Conservation (phyloP, 1,284 basidiomycete species). For the Marasmius oreades region DNA sequence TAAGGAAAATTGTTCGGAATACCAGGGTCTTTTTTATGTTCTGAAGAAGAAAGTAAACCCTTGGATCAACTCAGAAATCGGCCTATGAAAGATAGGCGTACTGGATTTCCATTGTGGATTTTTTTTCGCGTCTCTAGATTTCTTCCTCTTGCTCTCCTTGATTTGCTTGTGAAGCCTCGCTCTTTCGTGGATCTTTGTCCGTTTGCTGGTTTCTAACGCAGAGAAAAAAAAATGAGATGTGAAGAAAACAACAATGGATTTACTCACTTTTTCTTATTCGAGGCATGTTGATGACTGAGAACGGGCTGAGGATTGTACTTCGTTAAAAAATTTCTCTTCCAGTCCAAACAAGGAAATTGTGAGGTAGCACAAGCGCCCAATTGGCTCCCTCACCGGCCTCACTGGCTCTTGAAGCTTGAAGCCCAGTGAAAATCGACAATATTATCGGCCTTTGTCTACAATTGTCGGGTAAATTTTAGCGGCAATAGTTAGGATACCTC, state of each 20-base stretch:
- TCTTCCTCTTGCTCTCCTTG: constrained; percentile 76
- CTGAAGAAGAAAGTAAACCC: constrained; percentile 24
- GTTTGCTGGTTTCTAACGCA: constrained; percentile 84
- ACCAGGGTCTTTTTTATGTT: constrained; percentile 86
- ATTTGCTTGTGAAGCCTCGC: constrained; percentile 80
- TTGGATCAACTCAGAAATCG: constrained; percentile 3
- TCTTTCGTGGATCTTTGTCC: constrained; percentile 71
- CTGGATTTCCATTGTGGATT: constrained; percentile 90
- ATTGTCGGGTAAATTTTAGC: no score
- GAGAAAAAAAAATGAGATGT: not conserved
- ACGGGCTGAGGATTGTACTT: no score
- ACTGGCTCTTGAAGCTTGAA: no score
- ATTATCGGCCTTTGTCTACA: no score
- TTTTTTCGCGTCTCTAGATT: constrained; percentile 77
- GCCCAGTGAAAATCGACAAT: no score
- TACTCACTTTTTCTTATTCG: constrained; percentile 70
- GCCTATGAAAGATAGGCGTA: constrained; percentile 39
- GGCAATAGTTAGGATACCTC: no score
- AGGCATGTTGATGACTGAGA: constrained; percentile 47
- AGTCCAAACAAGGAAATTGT: no score
- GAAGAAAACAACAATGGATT: not conserved
- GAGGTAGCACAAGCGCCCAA: no score
- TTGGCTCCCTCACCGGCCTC: no score
- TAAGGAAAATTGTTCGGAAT: constrained; percentile 97
- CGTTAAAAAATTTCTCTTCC: not conserved